phyloP scores from a whole-genome alignment of 1,139 yeast genomes.

The Yamadazyma dushanensis region DNA sequence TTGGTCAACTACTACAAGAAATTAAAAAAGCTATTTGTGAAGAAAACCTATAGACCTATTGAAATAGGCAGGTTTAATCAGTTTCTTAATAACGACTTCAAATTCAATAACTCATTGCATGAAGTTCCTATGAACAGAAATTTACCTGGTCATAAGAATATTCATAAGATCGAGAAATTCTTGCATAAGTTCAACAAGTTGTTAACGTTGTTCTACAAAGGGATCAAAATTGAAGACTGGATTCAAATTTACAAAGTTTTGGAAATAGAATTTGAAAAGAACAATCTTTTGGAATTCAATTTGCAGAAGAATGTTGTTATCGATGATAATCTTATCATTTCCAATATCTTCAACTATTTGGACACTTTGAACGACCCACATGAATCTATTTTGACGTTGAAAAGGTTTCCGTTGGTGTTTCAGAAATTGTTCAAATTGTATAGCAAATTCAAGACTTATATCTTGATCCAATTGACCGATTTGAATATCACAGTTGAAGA shows the following conservation, averaged over 20 bases:
- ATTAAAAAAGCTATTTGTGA: slow-evolving; percentile 71
- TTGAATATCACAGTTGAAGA: slow-evolving; percentile 52
- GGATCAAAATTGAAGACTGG: slow-evolving; percentile 77
- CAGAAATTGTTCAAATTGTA: slow-evolving; percentile 68
- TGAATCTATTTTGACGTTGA: slow-evolving; percentile 44
- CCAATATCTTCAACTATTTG: slow-evolving; percentile 72
- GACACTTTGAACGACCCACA: slow-evolving; percentile 52
- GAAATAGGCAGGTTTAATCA: slow-evolving; percentile 42
- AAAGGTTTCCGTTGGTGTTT: slow-evolving; percentile 68
- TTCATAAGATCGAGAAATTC: slow-evolving; percentile 52
- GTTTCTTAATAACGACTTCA: slow-evolving; percentile 38
- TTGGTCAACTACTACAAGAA: slow-evolving; percentile 63
- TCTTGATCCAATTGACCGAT: slow-evolving; percentile 64
- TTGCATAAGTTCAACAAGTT: slow-evolving; percentile 65
- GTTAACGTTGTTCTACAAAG: slow-evolving; percentile 57
- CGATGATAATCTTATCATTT: slow-evolving; percentile 61
- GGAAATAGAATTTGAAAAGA: slow-evolving; percentile 58
- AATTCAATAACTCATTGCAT: slow-evolving; percentile 41
- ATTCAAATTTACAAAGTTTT: slow-evolving; percentile 68
- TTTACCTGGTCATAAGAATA: slow-evolving; percentile 48
- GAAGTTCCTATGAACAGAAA: slow-evolving; percentile 52
- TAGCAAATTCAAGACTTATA: slow-evolving; percentile 61
- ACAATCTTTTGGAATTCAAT: slow-evolving; percentile 61
- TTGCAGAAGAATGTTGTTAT: slow-evolving; percentile 39
- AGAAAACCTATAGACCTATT: slow-evolving; percentile 74